Evolutionary conservation across 2,329 filamentous ascomycete species (phyloP).

Genomic region (Lomentospora prolificans): DNA sequence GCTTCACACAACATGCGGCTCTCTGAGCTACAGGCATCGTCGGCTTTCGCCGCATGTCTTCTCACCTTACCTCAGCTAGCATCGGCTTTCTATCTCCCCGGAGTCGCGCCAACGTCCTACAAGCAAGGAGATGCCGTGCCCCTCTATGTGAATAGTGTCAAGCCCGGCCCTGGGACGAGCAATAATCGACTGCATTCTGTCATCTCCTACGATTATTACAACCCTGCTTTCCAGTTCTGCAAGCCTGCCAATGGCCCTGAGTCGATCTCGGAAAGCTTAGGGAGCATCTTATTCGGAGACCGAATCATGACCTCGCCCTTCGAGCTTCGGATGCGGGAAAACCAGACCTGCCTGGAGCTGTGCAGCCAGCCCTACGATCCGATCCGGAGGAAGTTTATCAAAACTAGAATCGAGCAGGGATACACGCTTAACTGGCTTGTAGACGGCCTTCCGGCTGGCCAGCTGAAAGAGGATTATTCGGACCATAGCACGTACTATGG

Average conservation of each 20-base stretch:
- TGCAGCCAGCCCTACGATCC: constrained; percentile 59
- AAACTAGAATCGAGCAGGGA: constrained; percentile 68
- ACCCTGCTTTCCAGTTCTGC: constrained; percentile 81
- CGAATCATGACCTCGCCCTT: constrained; percentile 96
- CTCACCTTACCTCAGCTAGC: constrained; percentile 42
- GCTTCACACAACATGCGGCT: constrained; percentile 30
- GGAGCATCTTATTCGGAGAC: constrained; percentile 95
- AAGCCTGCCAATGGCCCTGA: constrained; percentile 65
- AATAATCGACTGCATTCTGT: constrained; percentile 84
- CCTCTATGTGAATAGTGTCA: constrained; percentile 86
- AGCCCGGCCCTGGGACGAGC: constrained; percentile 65
- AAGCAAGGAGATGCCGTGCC: constrained; percentile 69
- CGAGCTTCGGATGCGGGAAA: constrained; percentile 73
- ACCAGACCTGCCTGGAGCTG: constrained; percentile 77
- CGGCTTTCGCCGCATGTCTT: constrained; percentile 36
- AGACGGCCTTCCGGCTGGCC: constrained; percentile 85
- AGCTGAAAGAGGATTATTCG: constrained; percentile 66
- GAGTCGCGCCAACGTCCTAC: constrained; percentile 91
- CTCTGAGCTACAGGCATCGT: constrained; percentile 35
- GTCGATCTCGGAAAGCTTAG: constrained; percentile 70
- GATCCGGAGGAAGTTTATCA: constrained; percentile 67
- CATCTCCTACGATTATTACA: constrained; percentile 94
- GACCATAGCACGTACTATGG: constrained; percentile 77
- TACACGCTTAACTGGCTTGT: constrained; percentile 95
- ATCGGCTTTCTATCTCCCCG: constrained; percentile 87